These are phyloP conservation scores for Spergularia azorica DNA, from an alignment of 179 eudicot genomes.

Conservation along the genomic window DNA sequence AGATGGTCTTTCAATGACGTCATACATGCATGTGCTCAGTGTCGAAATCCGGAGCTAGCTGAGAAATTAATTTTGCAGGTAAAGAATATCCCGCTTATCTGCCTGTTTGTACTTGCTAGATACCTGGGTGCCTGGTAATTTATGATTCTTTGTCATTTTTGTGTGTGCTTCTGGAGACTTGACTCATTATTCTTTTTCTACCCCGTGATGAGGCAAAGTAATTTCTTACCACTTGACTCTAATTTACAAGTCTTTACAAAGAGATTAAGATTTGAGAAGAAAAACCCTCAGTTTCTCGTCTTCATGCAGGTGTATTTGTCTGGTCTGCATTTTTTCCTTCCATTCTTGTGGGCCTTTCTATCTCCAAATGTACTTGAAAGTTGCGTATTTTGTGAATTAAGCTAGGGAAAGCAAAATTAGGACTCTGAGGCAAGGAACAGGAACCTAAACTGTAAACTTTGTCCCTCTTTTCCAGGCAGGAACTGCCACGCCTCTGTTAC, in stretches of 20 bases:
- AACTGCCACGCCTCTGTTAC: too few species aligned
- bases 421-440: neutral
- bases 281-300: neutral
- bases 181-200: neutral
- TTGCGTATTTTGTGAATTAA: neutral
- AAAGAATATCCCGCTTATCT: constrained; percentile 18
- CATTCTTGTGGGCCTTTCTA: neutral
- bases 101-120: neutral
- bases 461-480: neutral
- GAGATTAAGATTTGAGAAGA: neutral
- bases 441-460: neutral
- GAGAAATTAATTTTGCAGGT: constrained; percentile 82
- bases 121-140: neutral
- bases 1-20: constrained; percentile 74
- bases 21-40: constrained; percentile 62
- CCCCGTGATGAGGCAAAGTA: neutral
- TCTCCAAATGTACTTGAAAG: neutral
- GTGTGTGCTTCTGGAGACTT: neutral
- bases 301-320: neutral
- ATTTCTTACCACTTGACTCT: neutral
- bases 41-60: constrained; percentile 48
- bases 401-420: neutral
- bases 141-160: neutral
- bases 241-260: constrained; percentile 1
- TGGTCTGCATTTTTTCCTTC: constrained; percentile 6